Evolutionary conservation across 1,284 basidiomycete species (phyloP), one percentile per base, ranked within the genome.

Genomic region (Pulchroboletus neoregius): DNA sequence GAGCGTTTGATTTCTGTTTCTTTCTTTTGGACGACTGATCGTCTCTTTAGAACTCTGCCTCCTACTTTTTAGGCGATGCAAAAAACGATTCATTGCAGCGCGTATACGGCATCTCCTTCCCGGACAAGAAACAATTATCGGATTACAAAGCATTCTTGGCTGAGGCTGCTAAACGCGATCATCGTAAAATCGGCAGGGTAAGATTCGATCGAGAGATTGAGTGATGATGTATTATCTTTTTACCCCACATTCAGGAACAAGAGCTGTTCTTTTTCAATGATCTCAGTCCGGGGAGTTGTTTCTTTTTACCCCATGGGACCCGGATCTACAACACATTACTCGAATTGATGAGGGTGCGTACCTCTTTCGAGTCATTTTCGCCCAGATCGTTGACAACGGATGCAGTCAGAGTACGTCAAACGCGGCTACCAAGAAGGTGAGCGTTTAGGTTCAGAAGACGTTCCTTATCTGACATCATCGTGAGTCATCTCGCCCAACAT

Each of bases 221-320:
- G 18, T 36, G 13, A 43, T 24, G 39, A 44, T 26, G 39, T 20
- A 23, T 35, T 16, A 6, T 16, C 15, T 20, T 10, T 31, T 49
- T 47, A 49, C 46, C 40, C 43, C 58, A 10, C 46, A 52, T 46
- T 28, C 56, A 84, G 79, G 94, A 98, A 57, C 94, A 97, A 78
- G 96, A 99, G 61, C 74, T 99, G 16, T 99, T 94, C 79, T 94
- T 98, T 76, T 99, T 99, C 81, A 92, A 96, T 65, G 96, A 99
- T 53, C 72, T 94, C 32, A 92, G 88, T 57, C 96, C 96, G 2
- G 95, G 96, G 54, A 91, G 86, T 58, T 90, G 88, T 53, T 99
- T 99, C 82, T 98, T 93, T 82, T 77, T 99, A 46, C 95, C 96
- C 10, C 93, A 98, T 66, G 95, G 95, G 34, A 93, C 95, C 5